Base-by-base conservation (phyloP, 192 early-diverging fungal species). In the Pilaira anomala region DNA sequence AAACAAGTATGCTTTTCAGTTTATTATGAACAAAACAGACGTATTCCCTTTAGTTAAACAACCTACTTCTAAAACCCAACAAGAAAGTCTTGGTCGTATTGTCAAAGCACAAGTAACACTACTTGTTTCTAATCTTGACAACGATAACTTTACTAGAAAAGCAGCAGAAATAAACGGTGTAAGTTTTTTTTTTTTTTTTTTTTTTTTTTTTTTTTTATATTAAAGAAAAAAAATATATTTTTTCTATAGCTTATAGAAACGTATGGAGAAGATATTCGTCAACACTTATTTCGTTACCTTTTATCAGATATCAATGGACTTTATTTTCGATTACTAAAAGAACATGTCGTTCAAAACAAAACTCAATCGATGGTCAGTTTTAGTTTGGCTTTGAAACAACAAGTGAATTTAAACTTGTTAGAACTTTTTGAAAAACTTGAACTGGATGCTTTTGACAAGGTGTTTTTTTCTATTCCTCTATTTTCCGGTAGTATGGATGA, bases 61-160 rank as follows among this genome's bases (percentile, higher is more conserved):
- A 44, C 66, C 72, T 58, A 79, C 70, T 63, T 72, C 69, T 29
- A 71, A 57, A 54, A 64, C 76, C 42, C 72, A 78, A 42, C 74
- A 68, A 63, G 55, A 76, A 44, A 76, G 74, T 63, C 75, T 84
- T 67, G 65, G 67, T 63, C 79, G 73, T 30, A 81, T 84, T 49
- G 80, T 81, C 48, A 84, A 80, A 66, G 82, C 82, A 63, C 82
- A 84, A 74, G 77, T 81, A 48, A 70, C 66, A 48, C 68, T 84
- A 40, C 67, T 81, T 45, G 64, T 84, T 53, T 78, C 78, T 21
- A 81, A 66, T 36, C 69, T 84, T 42, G 76, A 74, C 51, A 74
- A 72, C 65, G 80, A 81, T 25, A 81, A 79, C 52, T 81, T 80
- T 69, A 51, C 69, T n/a, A 40, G 66, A 30, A 80, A 73, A 53